phyloP scores from a whole-genome alignment of 306 rosid species.

The Potentilla sterilis region DNA sequence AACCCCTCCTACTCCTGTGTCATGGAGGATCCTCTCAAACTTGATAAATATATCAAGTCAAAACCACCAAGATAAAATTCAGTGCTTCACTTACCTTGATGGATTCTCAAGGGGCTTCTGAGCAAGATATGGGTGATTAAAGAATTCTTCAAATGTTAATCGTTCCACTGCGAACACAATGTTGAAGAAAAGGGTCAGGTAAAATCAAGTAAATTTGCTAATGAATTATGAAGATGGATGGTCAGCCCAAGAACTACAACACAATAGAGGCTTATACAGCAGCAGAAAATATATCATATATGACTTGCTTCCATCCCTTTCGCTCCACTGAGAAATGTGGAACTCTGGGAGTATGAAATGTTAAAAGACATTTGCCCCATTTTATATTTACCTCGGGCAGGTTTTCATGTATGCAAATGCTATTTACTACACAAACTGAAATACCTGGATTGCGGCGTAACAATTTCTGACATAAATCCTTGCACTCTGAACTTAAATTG shows the following conservation, averaged over 20 bases:
- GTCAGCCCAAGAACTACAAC: not conserved
- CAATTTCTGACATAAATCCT: slow-evolving; percentile 87
- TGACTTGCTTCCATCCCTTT: no score
- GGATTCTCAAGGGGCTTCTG: slow-evolving; percentile 51
- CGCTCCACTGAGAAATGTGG: no score
- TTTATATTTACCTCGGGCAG: no score
- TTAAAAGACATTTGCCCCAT: no score
- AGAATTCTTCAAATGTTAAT: slow-evolving; percentile 88
- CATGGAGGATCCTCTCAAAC: slow-evolving; percentile 25
- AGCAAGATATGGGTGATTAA: slow-evolving; percentile 73
- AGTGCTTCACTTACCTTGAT: slow-evolving; percentile 47
- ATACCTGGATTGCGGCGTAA: slow-evolving; percentile 95
- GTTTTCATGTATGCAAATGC: not conserved
- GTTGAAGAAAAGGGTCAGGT: slow-evolving; percentile 18
- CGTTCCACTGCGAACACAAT: slow-evolving; percentile 78
- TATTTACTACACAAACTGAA: not conserved
- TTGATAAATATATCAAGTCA: slow-evolving; percentile 10
- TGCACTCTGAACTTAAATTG: slow-evolving; percentile 73
- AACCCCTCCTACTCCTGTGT: slow-evolving; percentile 53
- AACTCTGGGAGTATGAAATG: no score
- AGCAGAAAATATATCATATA: not conserved
- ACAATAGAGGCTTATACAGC: not conserved
- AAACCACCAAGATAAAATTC: slow-evolving; percentile 25
- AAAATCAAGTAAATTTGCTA: slow-evolving; percentile 8
- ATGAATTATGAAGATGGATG: not conserved